phyloP scores from a whole-genome alignment of 2,329 filamentous ascomycete genomes.

The Dactylellina sp. region DNA sequence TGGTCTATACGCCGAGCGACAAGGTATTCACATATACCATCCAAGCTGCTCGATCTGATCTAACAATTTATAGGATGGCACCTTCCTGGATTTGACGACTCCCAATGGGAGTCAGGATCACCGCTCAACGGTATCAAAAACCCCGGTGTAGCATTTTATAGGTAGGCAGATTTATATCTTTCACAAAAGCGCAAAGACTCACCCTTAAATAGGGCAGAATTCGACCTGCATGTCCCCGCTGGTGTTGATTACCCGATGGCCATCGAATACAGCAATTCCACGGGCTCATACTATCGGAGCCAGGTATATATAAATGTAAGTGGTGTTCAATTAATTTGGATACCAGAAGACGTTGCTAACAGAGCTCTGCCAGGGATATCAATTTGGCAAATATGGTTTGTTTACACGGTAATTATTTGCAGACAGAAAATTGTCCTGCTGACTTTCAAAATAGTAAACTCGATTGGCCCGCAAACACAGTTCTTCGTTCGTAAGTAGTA shows the following conservation, averaged over 20 bases:
- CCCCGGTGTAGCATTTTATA: conserved; percentile 68
- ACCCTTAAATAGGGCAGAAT: conserved; percentile 63
- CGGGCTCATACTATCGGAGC: conserved; percentile 68
- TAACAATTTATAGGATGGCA: conserved; percentile 67
- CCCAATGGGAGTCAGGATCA: conserved; percentile 65
- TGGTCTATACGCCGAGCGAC: conserved; percentile 70
- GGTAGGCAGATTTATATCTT: conserved; percentile 65
- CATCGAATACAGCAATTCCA: conserved; percentile 70
- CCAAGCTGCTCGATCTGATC: background rate
- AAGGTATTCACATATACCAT: conserved; percentile 59
- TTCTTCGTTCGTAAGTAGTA: conserved; percentile 72
- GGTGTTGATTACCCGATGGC: conserved; percentile 73
- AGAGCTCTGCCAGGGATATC: conserved; percentile 70
- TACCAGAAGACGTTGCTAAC: background rate
- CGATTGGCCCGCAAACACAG: conserved; percentile 77
- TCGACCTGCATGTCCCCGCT: conserved; percentile 70
- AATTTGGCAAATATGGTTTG: conserved; percentile 73
- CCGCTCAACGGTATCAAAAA: conserved; percentile 65
- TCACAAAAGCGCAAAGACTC: background rate
- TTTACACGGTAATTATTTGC: no score
- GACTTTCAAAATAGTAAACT: conserved; percentile 63
- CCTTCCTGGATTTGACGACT: conserved; percentile 69
- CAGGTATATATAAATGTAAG: conserved; percentile 75
- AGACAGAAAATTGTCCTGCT: no score
- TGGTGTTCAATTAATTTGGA: background rate